Evolutionary conservation across 305 asterid genomes (phyloP).

Genomic region (Fraxinus baroniana): DNA sequence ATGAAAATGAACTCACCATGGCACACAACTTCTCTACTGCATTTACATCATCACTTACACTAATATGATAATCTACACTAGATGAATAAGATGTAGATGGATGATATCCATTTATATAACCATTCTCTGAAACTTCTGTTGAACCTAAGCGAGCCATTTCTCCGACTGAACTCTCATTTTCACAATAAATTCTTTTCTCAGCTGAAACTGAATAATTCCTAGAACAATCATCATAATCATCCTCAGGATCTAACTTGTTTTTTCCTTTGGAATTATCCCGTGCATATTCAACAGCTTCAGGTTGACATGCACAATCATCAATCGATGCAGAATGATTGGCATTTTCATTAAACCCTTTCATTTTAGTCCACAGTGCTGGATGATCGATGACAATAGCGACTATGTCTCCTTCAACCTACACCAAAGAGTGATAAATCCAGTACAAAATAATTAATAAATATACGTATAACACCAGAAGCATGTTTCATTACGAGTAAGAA

Average conservation of each 20-base stretch:
- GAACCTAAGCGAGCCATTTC: slow-evolving; percentile 23
- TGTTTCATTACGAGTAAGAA: slow-evolving; percentile 1
- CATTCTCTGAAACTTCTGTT: slow-evolving; percentile 29
- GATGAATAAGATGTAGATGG: slow-evolving; percentile 25
- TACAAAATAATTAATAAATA: background rate
- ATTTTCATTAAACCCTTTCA: slow-evolving; percentile 59
- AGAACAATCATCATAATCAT: slow-evolving; percentile 16
- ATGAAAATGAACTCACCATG: slow-evolving; percentile 45
- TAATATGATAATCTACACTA: slow-evolving; percentile 16
- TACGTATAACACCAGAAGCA: background rate
- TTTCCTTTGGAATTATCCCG: slow-evolving; percentile 43
- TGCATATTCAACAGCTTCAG: slow-evolving; percentile 29
- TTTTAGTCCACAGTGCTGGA: slow-evolving; percentile 69
- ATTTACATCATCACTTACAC: slow-evolving; percentile 30
- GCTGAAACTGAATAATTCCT: slow-evolving; percentile 20
- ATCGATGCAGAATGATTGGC: slow-evolving; percentile 33
- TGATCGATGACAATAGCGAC: slow-evolving; percentile 76
- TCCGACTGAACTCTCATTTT: slow-evolving; percentile 28
- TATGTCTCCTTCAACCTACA: slow-evolving; percentile 80
- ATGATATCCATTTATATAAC: slow-evolving; percentile 24
- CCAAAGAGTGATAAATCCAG: slow-evolving; percentile 19
- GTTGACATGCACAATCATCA: slow-evolving; percentile 23
- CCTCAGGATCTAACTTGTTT: slow-evolving; percentile 33
- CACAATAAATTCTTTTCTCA: slow-evolving; percentile 22
- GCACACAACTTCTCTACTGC: slow-evolving; percentile 50